Evolutionary conservation across 345 rosid genomes (phyloP).

Genomic region (Psidium guajava): DNA sequence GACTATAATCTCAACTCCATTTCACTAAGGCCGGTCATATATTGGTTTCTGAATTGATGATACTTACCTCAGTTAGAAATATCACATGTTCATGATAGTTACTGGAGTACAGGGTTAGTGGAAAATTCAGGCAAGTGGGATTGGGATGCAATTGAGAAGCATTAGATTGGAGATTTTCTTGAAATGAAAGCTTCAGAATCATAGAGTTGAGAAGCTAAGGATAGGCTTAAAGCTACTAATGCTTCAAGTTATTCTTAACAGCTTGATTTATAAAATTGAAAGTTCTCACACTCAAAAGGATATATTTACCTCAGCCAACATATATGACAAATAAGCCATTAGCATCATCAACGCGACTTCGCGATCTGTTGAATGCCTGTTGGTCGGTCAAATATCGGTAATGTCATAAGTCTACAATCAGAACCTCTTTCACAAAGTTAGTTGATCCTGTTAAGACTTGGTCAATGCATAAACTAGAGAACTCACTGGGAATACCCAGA

Average conservation of each 20-base stretch:
- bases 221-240: not conserved
- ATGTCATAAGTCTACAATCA: not conserved
- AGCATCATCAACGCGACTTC: constrained; percentile 60
- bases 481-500: not conserved
- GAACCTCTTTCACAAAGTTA: not conserved
- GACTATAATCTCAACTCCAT: not conserved
- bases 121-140: not conserved
- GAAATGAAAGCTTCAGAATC: not conserved
- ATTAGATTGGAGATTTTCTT: not conserved
- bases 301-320: constrained; percentile 54
- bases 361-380: constrained; percentile 65
- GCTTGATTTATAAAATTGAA: not conserved
- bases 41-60: not conserved
- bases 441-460: not conserved
- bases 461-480: not conserved
- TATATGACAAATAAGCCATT: constrained; percentile 60
- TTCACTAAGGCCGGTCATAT: not conserved
- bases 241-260: not conserved
- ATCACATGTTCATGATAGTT: not conserved
- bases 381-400: not conserved
- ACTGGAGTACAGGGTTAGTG: not conserved
- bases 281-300: not conserved
- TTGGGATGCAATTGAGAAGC: not conserved
- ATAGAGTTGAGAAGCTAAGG: not conserved
- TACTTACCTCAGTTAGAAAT: not conserved